A percentile compares a stretch with the other conserved stretches of the same genome.
phyloP scores from a whole-genome alignment of 306 rosid species.

The Purshia tridentata region DNA sequence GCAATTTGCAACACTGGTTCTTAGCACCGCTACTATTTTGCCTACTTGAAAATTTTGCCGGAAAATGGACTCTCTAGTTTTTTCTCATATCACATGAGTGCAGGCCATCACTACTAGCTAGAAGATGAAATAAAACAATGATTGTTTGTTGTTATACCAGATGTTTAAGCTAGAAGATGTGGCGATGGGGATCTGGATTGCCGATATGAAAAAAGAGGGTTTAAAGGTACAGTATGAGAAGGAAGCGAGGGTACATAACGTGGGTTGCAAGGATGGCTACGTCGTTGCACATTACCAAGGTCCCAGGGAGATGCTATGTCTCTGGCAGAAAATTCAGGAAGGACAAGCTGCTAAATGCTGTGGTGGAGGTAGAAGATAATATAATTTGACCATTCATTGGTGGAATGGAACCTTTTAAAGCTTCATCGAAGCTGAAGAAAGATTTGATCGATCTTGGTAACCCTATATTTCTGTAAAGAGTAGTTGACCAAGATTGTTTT shows the following conservation, averaged over 20 bases:
- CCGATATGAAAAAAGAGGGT: slow-evolving; percentile 72
- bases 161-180: slow-evolving; percentile 99
- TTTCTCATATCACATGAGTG: too few species aligned
- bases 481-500: slow-evolving; percentile 3
- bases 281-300: slow-evolving; percentile 99
- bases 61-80: too few species aligned
- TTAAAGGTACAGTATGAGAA: slow-evolving; percentile 63
- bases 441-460: slow-evolving; percentile 19
- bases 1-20: neutral
- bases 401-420: neutral
- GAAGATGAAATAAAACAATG: slow-evolving; percentile 25
- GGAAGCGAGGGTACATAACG: slow-evolving; percentile 58
- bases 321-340: slow-evolving; percentile 90
- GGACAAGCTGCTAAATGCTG: slow-evolving; percentile 71
- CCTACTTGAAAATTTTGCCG: too few species aligned
- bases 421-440: slow-evolving; percentile 11
- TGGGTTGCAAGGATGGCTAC: slow-evolving; percentile 84
- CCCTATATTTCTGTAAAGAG: slow-evolving; percentile 9
- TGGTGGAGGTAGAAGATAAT: slow-evolving; percentile 43
- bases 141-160: slow-evolving; percentile 38
- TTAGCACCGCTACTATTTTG: too few species aligned
- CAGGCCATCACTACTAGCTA: too few species aligned
- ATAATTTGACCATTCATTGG: neutral
- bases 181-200: slow-evolving; percentile 98
- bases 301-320: slow-evolving; percentile 92